Evolutionary conservation across 2,329 filamentous ascomycete species (phyloP).

Genomic region (Epichloe coenophiala): DNA sequence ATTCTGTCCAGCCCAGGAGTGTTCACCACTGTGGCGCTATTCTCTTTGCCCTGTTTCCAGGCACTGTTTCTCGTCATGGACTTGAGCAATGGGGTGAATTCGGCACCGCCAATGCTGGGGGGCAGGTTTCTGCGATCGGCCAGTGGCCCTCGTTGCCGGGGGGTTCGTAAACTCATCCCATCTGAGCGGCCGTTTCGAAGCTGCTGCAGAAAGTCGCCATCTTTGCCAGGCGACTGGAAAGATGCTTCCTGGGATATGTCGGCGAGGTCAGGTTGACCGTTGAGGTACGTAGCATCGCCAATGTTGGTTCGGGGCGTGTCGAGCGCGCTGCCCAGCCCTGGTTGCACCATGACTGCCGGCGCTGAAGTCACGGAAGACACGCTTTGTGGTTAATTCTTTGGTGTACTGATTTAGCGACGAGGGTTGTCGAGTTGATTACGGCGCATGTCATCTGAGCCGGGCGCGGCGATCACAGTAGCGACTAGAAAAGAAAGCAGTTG

Average conservation of each 20-base stretch:
- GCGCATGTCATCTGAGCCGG: neutral
- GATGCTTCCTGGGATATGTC: slow-evolving; percentile 81
- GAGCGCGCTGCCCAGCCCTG: slow-evolving; percentile 49
- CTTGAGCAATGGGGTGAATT: slow-evolving; percentile 92
- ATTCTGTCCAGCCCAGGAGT: slow-evolving; percentile 60
- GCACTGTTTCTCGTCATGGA: slow-evolving; percentile 60
- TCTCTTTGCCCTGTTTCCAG: slow-evolving; percentile 50
- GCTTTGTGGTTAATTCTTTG: neutral
- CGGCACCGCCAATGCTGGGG: slow-evolving; percentile 48
- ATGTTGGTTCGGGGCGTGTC: slow-evolving; percentile 78
- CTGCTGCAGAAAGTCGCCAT: slow-evolving; percentile 56
- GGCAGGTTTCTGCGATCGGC: slow-evolving; percentile 60
- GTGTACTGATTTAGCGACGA: neutral
- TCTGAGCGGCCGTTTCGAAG: slow-evolving; percentile 52
- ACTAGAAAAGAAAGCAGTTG: neutral
- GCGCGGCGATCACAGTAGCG: neutral
- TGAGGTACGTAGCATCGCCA: slow-evolving; percentile 73
- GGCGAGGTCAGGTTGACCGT: slow-evolving; percentile 50
- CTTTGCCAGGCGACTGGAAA: slow-evolving; percentile 66
- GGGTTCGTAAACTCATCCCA: slow-evolving; percentile 58
- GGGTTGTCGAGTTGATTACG: neutral
- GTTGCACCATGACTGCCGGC: slow-evolving; percentile 42
- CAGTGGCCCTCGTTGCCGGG: slow-evolving; percentile 51
- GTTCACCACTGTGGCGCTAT: slow-evolving; percentile 40
- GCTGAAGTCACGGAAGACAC: neutral